Evolutionary conservation across 495 filamentous ascomycete genomes (phyloP).

Genomic region (Xylaria curta): DNA sequence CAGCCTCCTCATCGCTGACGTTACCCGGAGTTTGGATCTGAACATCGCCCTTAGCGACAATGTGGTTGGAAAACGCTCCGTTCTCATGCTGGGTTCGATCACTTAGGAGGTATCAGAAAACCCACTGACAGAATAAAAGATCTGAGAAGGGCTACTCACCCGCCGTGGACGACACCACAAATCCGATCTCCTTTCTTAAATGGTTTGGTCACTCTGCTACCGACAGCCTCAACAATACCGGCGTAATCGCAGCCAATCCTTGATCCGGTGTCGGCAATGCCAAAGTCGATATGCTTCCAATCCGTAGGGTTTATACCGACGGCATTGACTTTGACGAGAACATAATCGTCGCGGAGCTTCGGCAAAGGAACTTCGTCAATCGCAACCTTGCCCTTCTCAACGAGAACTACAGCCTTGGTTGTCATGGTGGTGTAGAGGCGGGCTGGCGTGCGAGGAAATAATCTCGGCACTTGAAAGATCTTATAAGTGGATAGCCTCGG

Average conservation of each 20-base stretch:
- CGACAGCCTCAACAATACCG: conserved; percentile 47
- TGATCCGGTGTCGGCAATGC: conserved; percentile 16
- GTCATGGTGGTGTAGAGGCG: not conserved
- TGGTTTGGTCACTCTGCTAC: conserved; percentile 38
- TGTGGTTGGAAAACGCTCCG: conserved; percentile 49
- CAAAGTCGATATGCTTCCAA: conserved; percentile 58
- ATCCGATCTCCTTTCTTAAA: conserved; percentile 47
- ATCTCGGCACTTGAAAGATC: not conserved
- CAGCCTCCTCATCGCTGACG: conserved; percentile 49
- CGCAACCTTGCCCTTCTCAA: not conserved
- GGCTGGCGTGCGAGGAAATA: not conserved
- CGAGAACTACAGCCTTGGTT: not conserved
- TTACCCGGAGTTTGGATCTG: conserved; percentile 44
- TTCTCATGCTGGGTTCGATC: conserved; percentile 36
- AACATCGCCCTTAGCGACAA: conserved; percentile 37
- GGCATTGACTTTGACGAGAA: conserved; percentile 57
- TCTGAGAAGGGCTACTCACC: conserved; percentile 30
- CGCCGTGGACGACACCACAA: conserved; percentile 45
- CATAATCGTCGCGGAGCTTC: conserved; percentile 48
- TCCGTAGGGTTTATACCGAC: conserved; percentile 64
- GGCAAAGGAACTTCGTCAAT: conserved; percentile 37
- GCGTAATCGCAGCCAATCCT: conserved; percentile 43
- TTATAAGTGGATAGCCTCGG: not conserved
- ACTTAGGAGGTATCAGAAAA: not conserved
- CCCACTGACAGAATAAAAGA: not conserved